A percentile compares a stretch with the other conserved stretches of the same genome.
phyloP scores from a whole-genome alignment of 805 yeast species.

The Priceomyces melissophilus region DNA sequence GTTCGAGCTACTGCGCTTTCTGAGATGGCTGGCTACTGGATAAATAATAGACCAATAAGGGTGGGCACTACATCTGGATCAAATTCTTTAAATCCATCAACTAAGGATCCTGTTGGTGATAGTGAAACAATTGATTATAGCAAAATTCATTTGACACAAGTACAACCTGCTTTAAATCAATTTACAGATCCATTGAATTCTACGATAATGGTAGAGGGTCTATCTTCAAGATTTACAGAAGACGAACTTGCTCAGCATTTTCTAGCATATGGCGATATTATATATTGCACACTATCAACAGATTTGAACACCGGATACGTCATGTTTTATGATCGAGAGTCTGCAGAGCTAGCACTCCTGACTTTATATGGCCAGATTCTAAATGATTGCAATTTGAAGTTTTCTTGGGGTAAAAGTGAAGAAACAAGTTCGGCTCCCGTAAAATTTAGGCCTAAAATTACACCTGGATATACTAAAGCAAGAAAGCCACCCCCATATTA shows the following conservation, averaged over 20 bases:
- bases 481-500: conserved; percentile 14
- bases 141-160: conserved; percentile 31
- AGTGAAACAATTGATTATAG: conserved; percentile 13
- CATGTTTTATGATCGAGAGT: conserved; percentile 25
- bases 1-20: conserved; percentile 69
- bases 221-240: conserved; percentile 56
- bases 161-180: conserved; percentile 55
- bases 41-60: conserved; percentile 74
- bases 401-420: conserved; percentile 30
- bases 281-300: conserved; percentile 20
- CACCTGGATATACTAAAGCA: conserved; percentile 10
- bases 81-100: conserved; percentile 8
- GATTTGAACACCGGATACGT: conserved; percentile 21
- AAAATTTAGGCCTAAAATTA: conserved; percentile 6
- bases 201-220: conserved; percentile 66
- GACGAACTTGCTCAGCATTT: conserved; percentile 60
- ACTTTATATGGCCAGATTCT: conserved; percentile 27
- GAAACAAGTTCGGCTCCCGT: conserved; percentile 8
- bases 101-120: conserved; percentile 2
- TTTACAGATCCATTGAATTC: conserved; percentile 81
- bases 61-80: conserved; percentile 51
- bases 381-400: conserved; percentile 24
- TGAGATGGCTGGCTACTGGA: conserved; percentile 77
- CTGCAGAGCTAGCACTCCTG: conserved; percentile 38
- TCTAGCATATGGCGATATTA: conserved; percentile 57